Conservation (phyloP, 768 basidiomycete genomes). For the Tulasnella sp. region DNA sequence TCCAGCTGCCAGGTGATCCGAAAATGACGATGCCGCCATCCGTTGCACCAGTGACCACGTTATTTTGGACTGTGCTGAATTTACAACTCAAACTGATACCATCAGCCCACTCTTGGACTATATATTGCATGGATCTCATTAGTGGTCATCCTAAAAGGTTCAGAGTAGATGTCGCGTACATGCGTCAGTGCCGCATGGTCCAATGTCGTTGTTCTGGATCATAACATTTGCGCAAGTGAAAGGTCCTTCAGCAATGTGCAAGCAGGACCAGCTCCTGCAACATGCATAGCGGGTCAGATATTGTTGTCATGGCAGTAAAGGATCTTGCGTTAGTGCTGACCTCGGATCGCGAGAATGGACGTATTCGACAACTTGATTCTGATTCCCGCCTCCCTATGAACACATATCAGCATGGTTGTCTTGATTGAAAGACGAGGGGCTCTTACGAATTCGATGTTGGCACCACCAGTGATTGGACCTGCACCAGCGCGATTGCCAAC, state of each 20-base stretch:
- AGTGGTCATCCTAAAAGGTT: neutral
- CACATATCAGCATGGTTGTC: neutral
- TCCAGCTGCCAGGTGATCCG: constrained; percentile 57
- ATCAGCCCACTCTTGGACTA: constrained; percentile 67
- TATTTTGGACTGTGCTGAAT: constrained; percentile 51
- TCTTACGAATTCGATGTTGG: constrained; percentile 60
- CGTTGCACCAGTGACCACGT: constrained; percentile 59
- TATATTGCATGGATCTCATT: neutral
- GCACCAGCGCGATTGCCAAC: constrained; percentile 55
- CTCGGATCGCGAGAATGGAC: constrained; percentile 61
- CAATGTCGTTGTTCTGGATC: constrained; percentile 75
- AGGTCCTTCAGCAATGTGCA: constrained; percentile 63
- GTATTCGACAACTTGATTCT: constrained; percentile 62
- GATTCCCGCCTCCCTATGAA: constrained; percentile 48
- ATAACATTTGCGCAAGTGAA: constrained; percentile 51
- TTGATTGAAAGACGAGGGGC: neutral
- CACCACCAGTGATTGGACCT: constrained; percentile 47
- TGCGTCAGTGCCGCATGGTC: constrained; percentile 51
- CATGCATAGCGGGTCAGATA: neutral
- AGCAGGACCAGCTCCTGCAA: constrained; percentile 62
- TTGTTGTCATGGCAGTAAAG: neutral
- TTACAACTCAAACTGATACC: constrained; percentile 65
- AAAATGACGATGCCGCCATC: constrained; percentile 75
- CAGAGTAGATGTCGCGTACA: constrained; percentile 5
- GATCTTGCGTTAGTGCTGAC: constrained; percentile 15